Conservation (phyloP, 257 asterid genomes). For the Voacanga thouarsii region DNA sequence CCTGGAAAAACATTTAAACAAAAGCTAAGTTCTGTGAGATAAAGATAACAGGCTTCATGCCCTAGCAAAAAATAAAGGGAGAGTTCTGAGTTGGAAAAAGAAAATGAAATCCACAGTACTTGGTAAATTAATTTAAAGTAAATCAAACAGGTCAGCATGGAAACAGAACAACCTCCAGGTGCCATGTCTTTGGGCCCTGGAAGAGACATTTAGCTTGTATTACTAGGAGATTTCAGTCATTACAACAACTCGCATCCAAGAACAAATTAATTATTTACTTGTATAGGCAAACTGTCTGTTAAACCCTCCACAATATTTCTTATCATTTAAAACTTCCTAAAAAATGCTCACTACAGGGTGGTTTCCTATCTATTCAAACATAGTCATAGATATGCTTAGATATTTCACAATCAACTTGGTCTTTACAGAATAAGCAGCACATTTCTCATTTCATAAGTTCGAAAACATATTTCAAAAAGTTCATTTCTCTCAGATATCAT, state of each 20-base stretch:
- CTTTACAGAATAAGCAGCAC: background rate
- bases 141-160: background rate
- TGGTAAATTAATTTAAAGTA: background rate
- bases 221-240: background rate
- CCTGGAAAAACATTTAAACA: background rate
- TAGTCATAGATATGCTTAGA: background rate
- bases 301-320: background rate
- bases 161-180: background rate
- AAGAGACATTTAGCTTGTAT: background rate
- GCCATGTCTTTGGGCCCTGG: background rate
- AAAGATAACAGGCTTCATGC: slow-evolving; percentile 15
- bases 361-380: background rate
- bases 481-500: background rate
- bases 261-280: too few species aligned
- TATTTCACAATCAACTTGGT: background rate
- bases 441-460: background rate
- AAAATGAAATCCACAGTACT: background rate
- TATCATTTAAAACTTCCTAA: too few species aligned
- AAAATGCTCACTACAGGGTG: background rate
- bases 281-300: background rate
- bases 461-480: background rate
- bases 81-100: background rate
- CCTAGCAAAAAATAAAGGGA: background rate
- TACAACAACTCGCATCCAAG: background rate
- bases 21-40: slow-evolving; percentile 17